Evolutionary conservation across 305 asterid species (phyloP), one percentile per base, ranked within the genome.

Genomic region (Euphrasia arctica): DNA sequence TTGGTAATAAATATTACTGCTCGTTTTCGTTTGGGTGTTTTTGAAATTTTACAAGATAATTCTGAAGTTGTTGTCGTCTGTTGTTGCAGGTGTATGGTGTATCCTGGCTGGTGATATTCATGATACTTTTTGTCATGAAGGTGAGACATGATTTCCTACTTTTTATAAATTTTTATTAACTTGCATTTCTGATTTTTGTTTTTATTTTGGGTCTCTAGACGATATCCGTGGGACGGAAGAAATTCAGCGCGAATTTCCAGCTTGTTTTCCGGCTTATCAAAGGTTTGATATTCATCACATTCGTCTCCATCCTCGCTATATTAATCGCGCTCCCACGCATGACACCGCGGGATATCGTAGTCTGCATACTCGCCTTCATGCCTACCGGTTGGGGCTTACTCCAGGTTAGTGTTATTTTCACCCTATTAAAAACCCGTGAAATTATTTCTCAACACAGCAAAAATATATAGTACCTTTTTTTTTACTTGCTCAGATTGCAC

Each of bases 381-480:
- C 96, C 95, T 1, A 86, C 96, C 15, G 95, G 96, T 47, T 89
- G 95, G 96, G 95, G 95, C 65, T 70, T 89, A 69, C 90, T 77
- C 52, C 77, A 55, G 83, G 85, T 80, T 7, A 71, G 80, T 66
- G 52, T 52, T 25, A 51, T 13, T 60, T 60, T 62, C 15, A 18
- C 28, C 13, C n/a, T 18, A 18, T 18, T 18, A 18, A 18, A 18
- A 18, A 18, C 22, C 22, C 22, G 22, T n/a, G 10, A 45, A 45
- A 45, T 1, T 34, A 34, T 34, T 34, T 34, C 22, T 47, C 55
- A 49, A 34, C 36, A 34, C 5, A 34, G 4, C 8, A 5, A 5
- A 8, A 36, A 1, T n/a, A n/a, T n/a, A n/a, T n/a, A n/a, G n/a
- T 0, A 36, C 6, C 0, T 4, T 22, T 3, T 28, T n/a, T 52